Evolutionary conservation across 2,329 filamentous ascomycete species (phyloP), one percentile per base, ranked within the genome.

Genomic region (Massarina eburnea): DNA sequence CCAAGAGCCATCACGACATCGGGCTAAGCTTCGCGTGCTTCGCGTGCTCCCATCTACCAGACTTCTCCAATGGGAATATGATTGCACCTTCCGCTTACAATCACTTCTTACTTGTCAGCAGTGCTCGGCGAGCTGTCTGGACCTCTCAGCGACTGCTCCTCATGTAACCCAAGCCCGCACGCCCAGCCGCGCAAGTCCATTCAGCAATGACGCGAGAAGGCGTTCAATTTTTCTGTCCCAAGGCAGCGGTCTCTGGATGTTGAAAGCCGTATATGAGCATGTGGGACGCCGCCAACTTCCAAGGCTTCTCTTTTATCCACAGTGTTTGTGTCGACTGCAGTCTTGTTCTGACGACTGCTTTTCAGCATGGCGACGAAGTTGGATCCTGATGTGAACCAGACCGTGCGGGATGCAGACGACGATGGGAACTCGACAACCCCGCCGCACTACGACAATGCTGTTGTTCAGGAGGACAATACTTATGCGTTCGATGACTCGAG

Each of bases 401-500:
- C 55, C n/a, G 55, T 49, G 27, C 48, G 43, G 14, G 46, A 49
- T 15, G 43, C 42, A 26, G 46, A 46, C 20, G 45, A 54, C 22
- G 54, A 54, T n/a, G 39, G 40, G n/a, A 41, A 54, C 17, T 33
- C 45, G 8, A n/a, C 57, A 3, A 43, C 48, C 8, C 59, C 58
- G 2, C 45, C 50, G 2, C 55, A 58, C 10, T 55, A 53, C 30
- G 54, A 56, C 8, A 48, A 61, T 29, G 64, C 46, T 15, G 57
- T 54, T 15, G 59, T 67, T 1, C 58, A 67, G 39, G 57, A 61
- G n/a, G 64, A 68, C 32, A 60, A 66, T 6, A 59, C 57, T 2
- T 68, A 65, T 41, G 54, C 57, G 12, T 68, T 61, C 44, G 54
- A 61, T 19, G 66, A 68, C 20, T 60, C 55, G 3, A 57, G 64